These are phyloP conservation scores for Wickerhamiella vanderwaltii DNA, from an alignment of 805 yeast genomes.

Conservation along the genomic window DNA sequence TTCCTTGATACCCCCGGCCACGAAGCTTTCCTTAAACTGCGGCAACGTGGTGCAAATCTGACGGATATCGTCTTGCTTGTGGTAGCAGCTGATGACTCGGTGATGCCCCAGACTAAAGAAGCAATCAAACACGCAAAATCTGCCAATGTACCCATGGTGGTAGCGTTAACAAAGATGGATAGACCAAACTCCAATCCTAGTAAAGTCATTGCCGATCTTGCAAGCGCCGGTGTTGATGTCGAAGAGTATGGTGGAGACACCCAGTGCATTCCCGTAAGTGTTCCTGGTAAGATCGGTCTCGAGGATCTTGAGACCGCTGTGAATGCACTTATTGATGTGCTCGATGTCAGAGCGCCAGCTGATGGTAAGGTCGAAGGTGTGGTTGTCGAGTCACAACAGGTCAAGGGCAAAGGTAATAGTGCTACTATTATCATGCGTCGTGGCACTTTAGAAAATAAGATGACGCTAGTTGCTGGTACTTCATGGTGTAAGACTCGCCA, in stretches of 20 bases:
- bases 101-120: conserved; percentile 94
- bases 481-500: conserved; percentile 76
- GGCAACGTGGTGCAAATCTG: conserved; percentile 89
- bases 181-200: conserved; percentile 64
- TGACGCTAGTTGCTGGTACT: conserved; percentile 70
- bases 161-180: conserved; percentile 89
- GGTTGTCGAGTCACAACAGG: conserved; percentile 74
- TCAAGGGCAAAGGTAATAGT: conserved; percentile 69
- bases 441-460: conserved; percentile 63
- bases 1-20: conserved; percentile 97
- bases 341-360: conserved; percentile 57
- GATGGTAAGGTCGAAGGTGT: conserved; percentile 59
- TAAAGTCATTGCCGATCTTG: conserved; percentile 64
- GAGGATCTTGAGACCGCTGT: conserved; percentile 82
- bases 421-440: conserved; percentile 76
- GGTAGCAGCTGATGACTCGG: conserved; percentile 95
- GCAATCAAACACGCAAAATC: conserved; percentile 86
- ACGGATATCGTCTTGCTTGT: conserved; percentile 89
- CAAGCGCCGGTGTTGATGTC: conserved; percentile 64
- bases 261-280: conserved; percentile 78
- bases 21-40: conserved; percentile 90
- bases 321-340: conserved; percentile 68
- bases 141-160: conserved; percentile 71
- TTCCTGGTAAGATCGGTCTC: conserved; percentile 81
- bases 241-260: conserved; percentile 95